Evolutionary conservation across 345 rosid genomes (phyloP), one percentile per base, ranked within the genome.

Genomic region (Eucalyptus rudis): DNA sequence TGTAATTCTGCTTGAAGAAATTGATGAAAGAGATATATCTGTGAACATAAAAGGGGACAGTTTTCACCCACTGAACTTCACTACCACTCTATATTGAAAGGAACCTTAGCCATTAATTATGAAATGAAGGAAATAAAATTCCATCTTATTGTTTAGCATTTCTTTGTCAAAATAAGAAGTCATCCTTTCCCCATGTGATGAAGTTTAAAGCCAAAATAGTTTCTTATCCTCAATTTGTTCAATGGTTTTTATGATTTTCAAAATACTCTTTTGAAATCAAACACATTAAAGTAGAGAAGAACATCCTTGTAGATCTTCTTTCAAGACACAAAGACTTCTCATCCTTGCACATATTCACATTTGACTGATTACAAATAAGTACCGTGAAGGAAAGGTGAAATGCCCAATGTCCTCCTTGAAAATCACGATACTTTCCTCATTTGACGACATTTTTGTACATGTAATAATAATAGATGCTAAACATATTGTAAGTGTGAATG

Each of bases 11-110:
- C 7, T 59, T 11, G 31, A 59, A 59, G 16, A 59, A 27, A 24
- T 24, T 24, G 13, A 56, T 22, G 10, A 22, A 56, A 56, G 29
- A 56, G 25, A 56, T 8, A 56, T 2, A 56, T 24, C 0, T 24
- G 5, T 58, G 64, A 58, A 58, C n/a, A 58, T 58, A 58, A 25
- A n/a, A 58, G 64, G 10, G 13, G 64, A 24, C 6, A 2, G 13
- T 58, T 24, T 58, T 58, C 29, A 24, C 29, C 13, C 1, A 0
- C 5, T 1, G 0, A 58, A 58, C 29, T 24, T 58, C 64, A 24
- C 64, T 58, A 24, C 29, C 64, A 24, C 27, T 24, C 6, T 9
- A 8, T 27, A 58, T 9, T 58, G n/a, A 24, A 24, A 58, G n/a
- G 11, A 58, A 58, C 29, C 64, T 58, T 58, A 24, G 1, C 33